Conservation (phyloP, 192 early-diverging fungal genomes). For the Kickxella alabastrina region DNA sequence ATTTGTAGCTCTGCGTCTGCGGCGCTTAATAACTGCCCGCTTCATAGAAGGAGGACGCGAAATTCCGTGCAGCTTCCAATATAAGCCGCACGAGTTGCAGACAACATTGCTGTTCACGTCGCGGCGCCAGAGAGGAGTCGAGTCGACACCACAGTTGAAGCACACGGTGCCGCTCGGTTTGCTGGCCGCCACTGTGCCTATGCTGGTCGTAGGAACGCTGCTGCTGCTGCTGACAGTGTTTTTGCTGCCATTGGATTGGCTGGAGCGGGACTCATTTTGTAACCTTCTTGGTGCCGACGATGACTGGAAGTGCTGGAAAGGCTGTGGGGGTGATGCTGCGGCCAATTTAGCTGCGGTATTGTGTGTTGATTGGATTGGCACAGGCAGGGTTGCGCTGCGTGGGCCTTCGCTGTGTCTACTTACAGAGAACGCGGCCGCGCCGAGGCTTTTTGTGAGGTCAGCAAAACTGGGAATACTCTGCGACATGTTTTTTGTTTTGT, state of each 20-base stretch:
- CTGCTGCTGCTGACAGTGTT: not conserved
- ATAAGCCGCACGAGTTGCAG: constrained; percentile 92
- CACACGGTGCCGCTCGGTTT: constrained; percentile 39
- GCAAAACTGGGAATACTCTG: constrained; percentile 8
- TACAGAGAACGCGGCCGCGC: not conserved
- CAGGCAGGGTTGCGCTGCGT: not conserved
- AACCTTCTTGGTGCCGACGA: not conserved
- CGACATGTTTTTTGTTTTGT: not conserved
- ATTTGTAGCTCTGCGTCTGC: constrained; percentile 55
- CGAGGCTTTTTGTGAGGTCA: constrained; percentile 1
- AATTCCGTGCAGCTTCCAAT: constrained; percentile 76
- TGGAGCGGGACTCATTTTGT: not conserved
- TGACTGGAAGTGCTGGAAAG: too few relatives aligned
- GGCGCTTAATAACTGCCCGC: constrained; percentile 63
- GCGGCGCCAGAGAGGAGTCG: constrained; percentile 73
- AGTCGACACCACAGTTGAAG: constrained; percentile 68
- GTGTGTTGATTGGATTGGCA: not conserved
- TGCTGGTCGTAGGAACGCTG: too few relatives aligned
- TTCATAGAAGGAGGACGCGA: constrained; percentile 73
- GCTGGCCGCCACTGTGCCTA: too few relatives aligned
- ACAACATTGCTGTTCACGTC: constrained; percentile 64
- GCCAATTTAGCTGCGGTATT: too few relatives aligned
- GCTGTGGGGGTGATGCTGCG: too few relatives aligned
- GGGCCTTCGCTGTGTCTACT: not conserved
- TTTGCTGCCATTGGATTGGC: not conserved